These are phyloP conservation scores for Cytospora paraplurivora DNA, from an alignment of 2,329 filamentous ascomycete species.

Conservation along the genomic window DNA sequence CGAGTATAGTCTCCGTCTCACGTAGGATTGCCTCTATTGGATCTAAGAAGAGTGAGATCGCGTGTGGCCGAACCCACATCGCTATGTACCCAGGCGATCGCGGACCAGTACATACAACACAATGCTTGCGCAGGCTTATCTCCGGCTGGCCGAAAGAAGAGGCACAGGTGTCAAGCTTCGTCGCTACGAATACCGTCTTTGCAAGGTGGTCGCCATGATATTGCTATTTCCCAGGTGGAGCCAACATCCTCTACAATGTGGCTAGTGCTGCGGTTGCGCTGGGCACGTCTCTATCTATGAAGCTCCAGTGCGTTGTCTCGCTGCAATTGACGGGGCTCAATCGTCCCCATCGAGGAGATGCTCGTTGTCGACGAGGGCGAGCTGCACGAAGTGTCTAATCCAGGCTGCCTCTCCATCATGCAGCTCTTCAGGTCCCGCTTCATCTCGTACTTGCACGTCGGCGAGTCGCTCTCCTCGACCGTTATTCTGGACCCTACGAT, in stretches of 20 bases:
- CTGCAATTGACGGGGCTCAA: conserved; percentile 28
- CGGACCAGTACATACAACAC: background rate
- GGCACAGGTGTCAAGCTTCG: background rate
- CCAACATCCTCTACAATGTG: background rate
- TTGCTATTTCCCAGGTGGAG: background rate
- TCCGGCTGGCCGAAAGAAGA: background rate
- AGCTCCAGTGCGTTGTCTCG: background rate
- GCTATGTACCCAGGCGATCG: background rate
- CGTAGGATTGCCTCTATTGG: background rate
- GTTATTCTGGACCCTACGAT: background rate
- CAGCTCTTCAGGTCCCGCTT: conserved; percentile 37
- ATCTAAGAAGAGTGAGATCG: background rate
- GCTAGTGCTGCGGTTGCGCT: background rate
- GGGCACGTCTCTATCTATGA: background rate
- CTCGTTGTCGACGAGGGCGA: conserved; percentile 56
- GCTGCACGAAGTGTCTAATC: conserved; percentile 57
- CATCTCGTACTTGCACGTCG: conserved; percentile 17
- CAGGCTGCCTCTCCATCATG: conserved; percentile 53
- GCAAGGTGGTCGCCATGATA: background rate
- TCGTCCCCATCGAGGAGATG: conserved; percentile 48
- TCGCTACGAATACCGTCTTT: background rate
- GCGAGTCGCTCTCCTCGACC: conserved; percentile 18
- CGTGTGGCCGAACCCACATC: background rate
- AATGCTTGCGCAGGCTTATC: background rate
- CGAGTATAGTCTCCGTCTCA: conserved; percentile 2